Conservation (phyloP, 495 filamentous ascomycete genomes). For the Trichoderma asperelloides region DNA sequence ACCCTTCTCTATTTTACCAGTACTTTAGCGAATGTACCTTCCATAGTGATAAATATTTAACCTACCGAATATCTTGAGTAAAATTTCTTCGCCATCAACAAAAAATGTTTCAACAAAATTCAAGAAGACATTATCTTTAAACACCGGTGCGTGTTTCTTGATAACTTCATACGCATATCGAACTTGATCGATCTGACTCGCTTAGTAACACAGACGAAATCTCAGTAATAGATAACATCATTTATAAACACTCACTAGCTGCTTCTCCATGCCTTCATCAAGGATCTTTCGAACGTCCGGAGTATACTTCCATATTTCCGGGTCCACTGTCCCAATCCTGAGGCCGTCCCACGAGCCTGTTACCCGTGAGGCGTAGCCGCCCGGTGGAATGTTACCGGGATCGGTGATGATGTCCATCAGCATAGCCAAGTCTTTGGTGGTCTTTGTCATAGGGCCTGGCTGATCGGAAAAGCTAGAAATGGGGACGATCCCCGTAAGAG, state of each 20-base stretch:
- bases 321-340: neutral
- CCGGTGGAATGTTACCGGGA: constrained; percentile 21
- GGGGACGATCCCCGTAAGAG: constrained; percentile 48
- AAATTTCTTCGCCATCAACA: neutral
- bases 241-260: neutral
- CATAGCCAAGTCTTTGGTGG: constrained; percentile 52
- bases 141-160: neutral
- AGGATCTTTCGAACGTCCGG: neutral
- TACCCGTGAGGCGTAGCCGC: neutral
- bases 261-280: neutral
- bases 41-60: neutral
- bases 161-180: neutral
- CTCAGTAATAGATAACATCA: neutral
- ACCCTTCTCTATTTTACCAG: neutral
- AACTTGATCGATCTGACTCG: neutral
- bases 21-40: neutral
- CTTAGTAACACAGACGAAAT: neutral
- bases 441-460: constrained; percentile 51
- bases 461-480: constrained; percentile 53
- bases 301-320: neutral
- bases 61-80: neutral
- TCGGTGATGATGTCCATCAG: constrained; percentile 52
- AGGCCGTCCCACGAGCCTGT: neutral
- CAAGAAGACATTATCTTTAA: neutral
- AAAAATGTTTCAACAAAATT: neutral